Evolutionary conservation across 306 rosid genomes (phyloP).

Genomic region (Elaeagnus macrophylla): DNA sequence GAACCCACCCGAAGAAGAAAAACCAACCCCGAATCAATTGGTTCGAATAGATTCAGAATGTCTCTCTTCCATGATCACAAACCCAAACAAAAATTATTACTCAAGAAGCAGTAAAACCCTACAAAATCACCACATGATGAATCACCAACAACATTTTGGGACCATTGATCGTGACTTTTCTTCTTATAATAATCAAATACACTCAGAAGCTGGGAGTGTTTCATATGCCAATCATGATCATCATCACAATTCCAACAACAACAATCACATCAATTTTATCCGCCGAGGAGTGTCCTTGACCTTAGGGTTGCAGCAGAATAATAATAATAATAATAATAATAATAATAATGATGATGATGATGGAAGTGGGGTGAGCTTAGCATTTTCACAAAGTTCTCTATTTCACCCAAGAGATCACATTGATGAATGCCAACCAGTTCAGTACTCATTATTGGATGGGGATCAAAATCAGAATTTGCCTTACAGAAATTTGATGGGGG

Average conservation of each 20-base stretch:
- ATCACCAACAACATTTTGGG: conserved; percentile 38
- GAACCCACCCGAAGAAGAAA: conserved; percentile 29
- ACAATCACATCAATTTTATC: conserved; percentile 17
- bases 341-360: no score
- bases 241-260: conserved; percentile 14
- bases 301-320: conserved; percentile 61
- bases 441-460: conserved; percentile 66
- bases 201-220: conserved; percentile 20
- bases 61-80: conserved; percentile 52
- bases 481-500: conserved; percentile 76
- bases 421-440: conserved; percentile 58
- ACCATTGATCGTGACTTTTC: conserved; percentile 66
- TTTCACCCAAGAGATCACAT: conserved; percentile 54
- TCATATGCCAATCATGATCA: conserved; percentile 12
- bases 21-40: conserved; percentile 41
- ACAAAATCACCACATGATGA: conserved; percentile 21
- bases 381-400: conserved; percentile 48
- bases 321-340: no score
- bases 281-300: conserved; percentile 69
- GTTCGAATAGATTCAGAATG: conserved; percentile 54
- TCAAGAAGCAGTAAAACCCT: conserved; percentile 14
- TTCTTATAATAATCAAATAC: conserved; percentile 30
- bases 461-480: conserved; percentile 57
- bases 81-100: conserved; percentile 30
- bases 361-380: conserved; percentile 52